phyloP scores from a whole-genome alignment of 2,329 filamentous ascomycete species.

The Coleophoma eucalyptorum region DNA sequence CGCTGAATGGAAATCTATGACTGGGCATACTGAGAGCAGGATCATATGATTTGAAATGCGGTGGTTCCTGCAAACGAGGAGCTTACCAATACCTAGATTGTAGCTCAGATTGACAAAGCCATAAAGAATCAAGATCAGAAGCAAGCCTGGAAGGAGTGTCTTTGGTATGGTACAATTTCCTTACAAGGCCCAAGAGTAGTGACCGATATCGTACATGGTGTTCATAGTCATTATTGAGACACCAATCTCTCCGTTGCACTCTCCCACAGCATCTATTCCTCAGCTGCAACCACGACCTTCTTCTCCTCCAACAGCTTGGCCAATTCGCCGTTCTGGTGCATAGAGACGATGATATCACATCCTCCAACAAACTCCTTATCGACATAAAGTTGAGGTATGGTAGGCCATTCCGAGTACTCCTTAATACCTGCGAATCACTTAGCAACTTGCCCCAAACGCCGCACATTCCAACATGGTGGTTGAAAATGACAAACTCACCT shows the following conservation, averaged over 20 bases:
- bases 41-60: no score
- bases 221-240: background rate
- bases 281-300: constrained; percentile 60
- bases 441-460: constrained; percentile 1
- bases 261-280: constrained; percentile 34
- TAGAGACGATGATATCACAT: constrained; percentile 94
- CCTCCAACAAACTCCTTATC: constrained; percentile 95
- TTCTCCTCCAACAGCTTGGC: constrained; percentile 92
- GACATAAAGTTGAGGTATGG: constrained; percentile 94
- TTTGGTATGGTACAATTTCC: no score
- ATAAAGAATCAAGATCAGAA: no score
- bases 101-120: no score
- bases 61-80: no score
- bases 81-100: no score
- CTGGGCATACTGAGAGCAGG: no score
- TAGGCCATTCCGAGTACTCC: constrained; percentile 99
- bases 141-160: no score
- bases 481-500: constrained; percentile 47
- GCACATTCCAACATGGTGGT: background rate
- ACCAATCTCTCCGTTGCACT: constrained; percentile 26
- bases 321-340: constrained; percentile 95
- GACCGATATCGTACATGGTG: background rate
- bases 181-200: background rate
- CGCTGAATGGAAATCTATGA: no score
- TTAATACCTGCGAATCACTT: constrained; percentile 70